Percentiles rank a stretch among this genome's conserved stretches.
phyloP scores from a whole-genome alignment of 1,284 basidiomycete genomes.

The Apiotrichum laibachii region DNA sequence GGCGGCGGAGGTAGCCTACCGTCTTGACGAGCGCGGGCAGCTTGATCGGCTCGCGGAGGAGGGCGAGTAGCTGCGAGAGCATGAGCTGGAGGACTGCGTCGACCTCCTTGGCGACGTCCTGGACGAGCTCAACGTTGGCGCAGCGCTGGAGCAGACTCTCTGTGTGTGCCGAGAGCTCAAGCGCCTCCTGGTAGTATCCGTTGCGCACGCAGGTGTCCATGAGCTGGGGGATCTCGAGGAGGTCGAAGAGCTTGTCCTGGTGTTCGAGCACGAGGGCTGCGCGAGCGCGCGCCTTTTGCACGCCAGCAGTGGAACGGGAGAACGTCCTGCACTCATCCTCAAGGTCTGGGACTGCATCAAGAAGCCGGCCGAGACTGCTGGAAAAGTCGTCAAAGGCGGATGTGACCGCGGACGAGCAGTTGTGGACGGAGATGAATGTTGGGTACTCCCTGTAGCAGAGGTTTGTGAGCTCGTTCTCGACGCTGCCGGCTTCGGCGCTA shows the following conservation, averaged over 20 bases:
- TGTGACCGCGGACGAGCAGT: conserved; percentile 57
- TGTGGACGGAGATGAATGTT: conserved; percentile 77
- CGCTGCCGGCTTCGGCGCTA: conserved; percentile 72
- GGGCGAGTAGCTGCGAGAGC: conserved; percentile 65
- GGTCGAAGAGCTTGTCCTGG: conserved; percentile 82
- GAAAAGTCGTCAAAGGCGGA: conserved; percentile 66
- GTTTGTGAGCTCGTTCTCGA: conserved; percentile 80
- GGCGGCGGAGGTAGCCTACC: conserved; percentile 75
- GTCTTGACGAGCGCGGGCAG: conserved; percentile 85
- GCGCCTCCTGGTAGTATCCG: conserved; percentile 84
- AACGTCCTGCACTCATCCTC: conserved; percentile 68
- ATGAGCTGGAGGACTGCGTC: conserved; percentile 59
- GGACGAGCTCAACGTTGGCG: conserved; percentile 53
- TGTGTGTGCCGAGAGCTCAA: conserved; percentile 73
- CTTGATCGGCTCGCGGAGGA: conserved; percentile 79
- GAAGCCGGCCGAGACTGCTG: conserved; percentile 63
- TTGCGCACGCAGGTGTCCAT: conserved; percentile 89
- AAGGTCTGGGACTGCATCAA: conserved; percentile 66
- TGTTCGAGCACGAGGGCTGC: conserved; percentile 80
- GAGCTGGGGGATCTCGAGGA: conserved; percentile 82
- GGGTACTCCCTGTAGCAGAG: conserved; percentile 84
- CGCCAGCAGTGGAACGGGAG: conserved; percentile 58
- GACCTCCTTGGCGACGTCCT: conserved; percentile 67
- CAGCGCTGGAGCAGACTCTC: conserved; percentile 54
- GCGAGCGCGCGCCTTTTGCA: conserved; percentile 66